Evolutionary conservation across 1,139 yeast species (phyloP), one percentile per base, ranked within the genome.

Genomic region (Scheffersomyces quercinus): DNA sequence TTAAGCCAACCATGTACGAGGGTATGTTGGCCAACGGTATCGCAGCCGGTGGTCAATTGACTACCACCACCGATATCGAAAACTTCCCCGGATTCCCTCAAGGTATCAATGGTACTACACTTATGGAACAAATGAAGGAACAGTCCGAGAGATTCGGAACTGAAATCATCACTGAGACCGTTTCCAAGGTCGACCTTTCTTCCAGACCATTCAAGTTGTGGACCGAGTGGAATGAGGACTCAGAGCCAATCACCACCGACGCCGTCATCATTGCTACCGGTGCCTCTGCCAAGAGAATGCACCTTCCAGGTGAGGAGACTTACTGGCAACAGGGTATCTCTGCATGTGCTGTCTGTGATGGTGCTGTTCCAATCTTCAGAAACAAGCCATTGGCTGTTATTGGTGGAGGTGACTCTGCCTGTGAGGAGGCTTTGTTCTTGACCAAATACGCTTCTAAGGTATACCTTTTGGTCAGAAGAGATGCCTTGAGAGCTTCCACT

Each of bases 241-340:
- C 68, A 32, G 96, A 84, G 60, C 96, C 98, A 54, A 77, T 85
- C 67, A 88, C 97, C 48, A 84, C 97, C 36, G 99, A 93, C 59
- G 89, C 97, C 28, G 82, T 93, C 45, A 84, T 93, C 55, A 70
- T 93, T 52, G 97, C 99, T 54, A 93, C 99, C 43, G 99, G 99
- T 64, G 99, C 99, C 16, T 85, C 96, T 38, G 99, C 99, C 49
- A 88, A 85, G 78, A 88, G 99, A 75, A 80, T 93, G 75, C 73
- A 82, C 64, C 75, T 93, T 50, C 97, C 98, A 47, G 99, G 99
- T 56, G 99, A 93, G 75, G 98, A 93, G 52, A 80, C 82, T 37
- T 93, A 93, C 81, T 93, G 99, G 99, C 99, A 93, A 77, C 88
- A 87, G 67, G 99, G 99, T 67, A 93, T 93, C 56, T 88, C 96